A percentile compares a stretch with the other conserved stretches of the same genome.
These are phyloP conservation scores for Aspergillus puulaauensis DNA, from an alignment of 2,329 filamentous ascomycete species.

Conservation along the genomic window DNA sequence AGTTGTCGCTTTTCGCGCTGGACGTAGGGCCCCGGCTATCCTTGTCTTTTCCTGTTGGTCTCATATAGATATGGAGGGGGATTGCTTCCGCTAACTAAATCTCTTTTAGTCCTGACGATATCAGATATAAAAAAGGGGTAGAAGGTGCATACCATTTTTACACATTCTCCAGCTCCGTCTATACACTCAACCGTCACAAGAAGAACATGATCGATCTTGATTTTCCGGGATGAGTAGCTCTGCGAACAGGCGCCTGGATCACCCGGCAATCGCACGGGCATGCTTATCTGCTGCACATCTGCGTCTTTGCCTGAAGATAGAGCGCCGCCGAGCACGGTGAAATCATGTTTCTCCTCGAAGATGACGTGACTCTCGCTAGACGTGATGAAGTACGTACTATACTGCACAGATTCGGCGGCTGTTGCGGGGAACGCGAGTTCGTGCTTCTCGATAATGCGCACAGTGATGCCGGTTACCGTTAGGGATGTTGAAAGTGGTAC, in stretches of 20 bases:
- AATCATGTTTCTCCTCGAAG: neutral
- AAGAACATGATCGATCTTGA: neutral
- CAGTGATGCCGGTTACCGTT: conserved; percentile 8
- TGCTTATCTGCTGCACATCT: neutral
- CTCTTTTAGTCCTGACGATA: neutral
- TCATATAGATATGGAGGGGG: neutral
- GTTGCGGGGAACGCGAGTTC: conserved; percentile 15
- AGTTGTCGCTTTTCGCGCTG: neutral
- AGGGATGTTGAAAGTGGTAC: conserved; percentile 11
- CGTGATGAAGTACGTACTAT: conserved; percentile 13
- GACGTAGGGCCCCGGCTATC: neutral
- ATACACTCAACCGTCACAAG: neutral
- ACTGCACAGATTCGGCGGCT: conserved; percentile 17
- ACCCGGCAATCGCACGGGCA: neutral
- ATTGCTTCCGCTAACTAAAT: neutral
- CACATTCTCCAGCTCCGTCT: too few relatives aligned
- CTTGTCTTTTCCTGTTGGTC: neutral
- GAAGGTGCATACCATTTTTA: neutral
- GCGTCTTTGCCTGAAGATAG: neutral
- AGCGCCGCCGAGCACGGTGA: too few relatives aligned
- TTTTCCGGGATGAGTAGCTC: neutral
- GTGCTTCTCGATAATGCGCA: conserved; percentile 18
- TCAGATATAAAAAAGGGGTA: accelerated
- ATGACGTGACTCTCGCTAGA: conserved; percentile 10
- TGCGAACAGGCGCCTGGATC: neutral